Evolutionary conservation across 1,284 basidiomycete genomes (phyloP).

Genomic region (Sphagnurus paluster): DNA sequence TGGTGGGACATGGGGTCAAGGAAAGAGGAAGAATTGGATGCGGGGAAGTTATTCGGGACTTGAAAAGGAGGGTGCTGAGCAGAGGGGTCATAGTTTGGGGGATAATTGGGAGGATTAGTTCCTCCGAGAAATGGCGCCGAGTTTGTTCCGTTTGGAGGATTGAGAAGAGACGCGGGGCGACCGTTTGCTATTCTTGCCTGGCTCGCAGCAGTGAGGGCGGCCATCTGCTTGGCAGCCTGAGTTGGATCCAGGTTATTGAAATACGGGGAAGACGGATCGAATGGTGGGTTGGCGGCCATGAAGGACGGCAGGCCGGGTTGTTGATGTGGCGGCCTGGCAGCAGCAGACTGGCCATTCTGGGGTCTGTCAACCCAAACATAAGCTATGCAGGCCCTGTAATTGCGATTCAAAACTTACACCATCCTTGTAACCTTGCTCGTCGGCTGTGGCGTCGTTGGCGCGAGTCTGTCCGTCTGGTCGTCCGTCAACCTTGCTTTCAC

Average conservation of each 20-base stretch:
- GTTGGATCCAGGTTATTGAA: conserved; percentile 53
- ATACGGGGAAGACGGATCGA: conserved; percentile 32
- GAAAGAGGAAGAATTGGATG: conserved; percentile 35
- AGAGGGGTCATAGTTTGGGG: conserved; percentile 39
- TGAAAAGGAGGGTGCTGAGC: conserved; percentile 38
- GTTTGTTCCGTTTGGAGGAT: conserved; percentile 55
- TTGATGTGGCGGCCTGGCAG: conserved; percentile 26
- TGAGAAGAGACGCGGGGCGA: conserved; percentile 34
- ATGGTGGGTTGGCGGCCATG: conserved; percentile 29
- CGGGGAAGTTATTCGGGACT: conserved; percentile 37
- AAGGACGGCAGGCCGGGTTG: conserved; percentile 34
- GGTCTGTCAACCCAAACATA: conserved; percentile 25
- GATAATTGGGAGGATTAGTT: conserved; percentile 48
- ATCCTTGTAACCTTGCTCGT: conserved; percentile 20
- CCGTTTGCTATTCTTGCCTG: conserved; percentile 61
- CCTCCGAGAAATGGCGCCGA: conserved; percentile 67
- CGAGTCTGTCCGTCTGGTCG: conserved; percentile 5
- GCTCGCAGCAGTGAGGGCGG: conserved; percentile 64
- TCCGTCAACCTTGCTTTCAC: conserved; percentile 17
- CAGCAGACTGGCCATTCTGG: conserved; percentile 31
- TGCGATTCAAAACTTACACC: conserved; percentile 30
- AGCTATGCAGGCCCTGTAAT: conserved; percentile 4
- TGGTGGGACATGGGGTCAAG: conserved; percentile 45
- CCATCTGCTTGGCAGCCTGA: conserved; percentile 73
- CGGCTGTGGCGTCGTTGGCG: conserved; percentile 10